Conservation (phyloP, 257 asterid genomes). For the Capsicum chinense region DNA sequence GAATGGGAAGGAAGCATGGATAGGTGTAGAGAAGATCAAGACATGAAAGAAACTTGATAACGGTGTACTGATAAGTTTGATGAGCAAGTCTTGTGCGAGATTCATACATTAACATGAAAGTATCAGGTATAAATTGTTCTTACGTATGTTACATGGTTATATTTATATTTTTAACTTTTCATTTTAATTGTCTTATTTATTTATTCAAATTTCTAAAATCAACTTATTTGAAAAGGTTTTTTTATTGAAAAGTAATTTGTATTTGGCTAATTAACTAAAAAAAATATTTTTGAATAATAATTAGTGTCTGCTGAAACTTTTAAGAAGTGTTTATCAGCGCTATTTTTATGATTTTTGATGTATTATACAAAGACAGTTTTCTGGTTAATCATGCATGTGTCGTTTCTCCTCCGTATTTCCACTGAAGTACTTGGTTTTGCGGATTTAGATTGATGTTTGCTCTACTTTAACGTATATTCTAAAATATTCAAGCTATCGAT, state of each 20-base stretch:
- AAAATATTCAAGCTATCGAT: too few relatives aligned
- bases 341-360: too few relatives aligned
- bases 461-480: too few relatives aligned
- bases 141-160: neutral
- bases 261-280: neutral
- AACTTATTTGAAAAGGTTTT: neutral
- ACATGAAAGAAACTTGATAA: constrained; percentile 89
- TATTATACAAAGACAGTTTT: too few relatives aligned
- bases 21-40: constrained; percentile 62
- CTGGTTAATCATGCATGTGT: too few relatives aligned
- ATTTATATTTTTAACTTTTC: too few relatives aligned
- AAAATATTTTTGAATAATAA: neutral
- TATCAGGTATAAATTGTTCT: constrained; percentile 16
- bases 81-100: constrained; percentile 79
- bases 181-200: neutral
- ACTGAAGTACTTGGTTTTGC: too few relatives aligned
- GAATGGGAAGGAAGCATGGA: constrained; percentile 63
- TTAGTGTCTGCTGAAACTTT: neutral
- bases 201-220: neutral
- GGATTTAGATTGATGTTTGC: too few relatives aligned
- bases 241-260: neutral
- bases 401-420: too few relatives aligned
- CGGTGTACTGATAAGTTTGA: constrained; percentile 65
- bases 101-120: constrained; percentile 34
- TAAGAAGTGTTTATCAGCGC: neutral